Conservation (phyloP, 495 filamentous ascomycete species). For the Lepraria neglecta region DNA sequence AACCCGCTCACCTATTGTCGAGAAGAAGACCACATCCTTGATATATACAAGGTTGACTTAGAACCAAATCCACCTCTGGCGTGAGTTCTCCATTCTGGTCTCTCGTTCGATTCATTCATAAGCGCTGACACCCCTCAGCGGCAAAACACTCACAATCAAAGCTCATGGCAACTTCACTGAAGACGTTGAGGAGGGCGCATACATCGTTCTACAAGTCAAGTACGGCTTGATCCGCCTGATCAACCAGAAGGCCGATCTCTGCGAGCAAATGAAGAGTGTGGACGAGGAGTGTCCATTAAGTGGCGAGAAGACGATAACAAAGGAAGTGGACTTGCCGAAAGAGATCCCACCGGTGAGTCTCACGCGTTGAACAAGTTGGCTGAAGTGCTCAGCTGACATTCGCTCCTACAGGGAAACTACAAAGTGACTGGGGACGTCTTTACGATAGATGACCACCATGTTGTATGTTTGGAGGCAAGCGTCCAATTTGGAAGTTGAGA, state of each 20-base stretch:
- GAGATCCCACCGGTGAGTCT: constrained; percentile 78
- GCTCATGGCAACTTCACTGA: constrained; percentile 67
- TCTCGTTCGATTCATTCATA: neutral
- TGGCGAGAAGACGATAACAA: constrained; percentile 64
- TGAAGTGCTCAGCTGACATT: constrained; percentile 20
- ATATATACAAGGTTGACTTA: constrained; percentile 73
- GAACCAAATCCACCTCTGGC: constrained; percentile 77
- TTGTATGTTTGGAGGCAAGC: constrained; percentile 75
- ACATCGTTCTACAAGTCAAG: constrained; percentile 77
- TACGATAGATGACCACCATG: constrained; percentile 56
- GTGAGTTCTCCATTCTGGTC: constrained; percentile 49
- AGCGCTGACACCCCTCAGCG: constrained; percentile 46
- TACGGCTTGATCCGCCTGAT: constrained; percentile 89
- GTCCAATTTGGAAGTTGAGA: constrained; percentile 46
- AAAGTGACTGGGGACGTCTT: constrained; percentile 79
- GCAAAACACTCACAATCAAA: constrained; percentile 67
- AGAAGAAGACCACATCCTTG: constrained; percentile 52
- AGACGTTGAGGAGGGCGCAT: constrained; percentile 65
- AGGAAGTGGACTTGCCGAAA: constrained; percentile 76
- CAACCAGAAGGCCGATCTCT: constrained; percentile 70
- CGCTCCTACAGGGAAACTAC: constrained; percentile 67
- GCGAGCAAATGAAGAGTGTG: constrained; percentile 79
- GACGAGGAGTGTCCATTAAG: constrained; percentile 84
- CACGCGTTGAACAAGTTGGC: constrained; percentile 17
- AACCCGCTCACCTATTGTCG: constrained; percentile 71